Base-by-base conservation (phyloP, 352 stramenopile genomes). In the Phytophthora ohioensis region DNA sequence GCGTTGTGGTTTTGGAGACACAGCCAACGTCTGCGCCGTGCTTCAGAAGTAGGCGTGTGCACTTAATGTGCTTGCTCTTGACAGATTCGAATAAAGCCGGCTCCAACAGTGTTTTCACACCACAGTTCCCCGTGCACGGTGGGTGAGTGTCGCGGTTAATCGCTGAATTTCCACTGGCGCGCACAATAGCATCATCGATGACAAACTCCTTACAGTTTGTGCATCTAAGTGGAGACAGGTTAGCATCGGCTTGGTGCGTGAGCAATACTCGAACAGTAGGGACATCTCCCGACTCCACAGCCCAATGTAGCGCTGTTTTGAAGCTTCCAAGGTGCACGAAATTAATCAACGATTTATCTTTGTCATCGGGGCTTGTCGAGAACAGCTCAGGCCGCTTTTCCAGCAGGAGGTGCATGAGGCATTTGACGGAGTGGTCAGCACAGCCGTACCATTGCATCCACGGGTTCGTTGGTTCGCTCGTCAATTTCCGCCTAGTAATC, bases 231-330 rank as follows among this genome's bases (percentile, higher is more conserved):
- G 80, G 72, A 1, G 85, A 93, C 27, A 80, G 48, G 35, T 93
- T 90, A n/a, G 81, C 48, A 67, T 91, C 55, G 3, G 81, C 83
- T 9, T 69, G 60, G 31, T 76, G 69, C 17, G 54, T 64, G 0
- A 91, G 59, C 13, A 92, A 55, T 17, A 76, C n/a, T 2, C 54
- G 55, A 2, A 82, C 78, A 21, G 75, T 85, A 2, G 83, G 57
- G 3, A 75, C 42, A 54, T 91, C 79, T 6, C 78, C 75, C 3
- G 73, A 67, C 38, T 85, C 61, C 2, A 93, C 79, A 30, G 87
- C 85, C 46, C 78, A 88, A 57, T 88, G 69, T 32, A 94, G 57
- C 4, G 87, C 72, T 0, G 87, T 92, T 60, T 87, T 90, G 31
- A 82, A 80, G 13, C 60, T 80, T n/a, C 47, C 49, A 11, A 79